These are phyloP conservation scores for Cucurbita argyrosperma DNA, from an alignment of 306 rosid genomes.

Conservation along the genomic window DNA sequence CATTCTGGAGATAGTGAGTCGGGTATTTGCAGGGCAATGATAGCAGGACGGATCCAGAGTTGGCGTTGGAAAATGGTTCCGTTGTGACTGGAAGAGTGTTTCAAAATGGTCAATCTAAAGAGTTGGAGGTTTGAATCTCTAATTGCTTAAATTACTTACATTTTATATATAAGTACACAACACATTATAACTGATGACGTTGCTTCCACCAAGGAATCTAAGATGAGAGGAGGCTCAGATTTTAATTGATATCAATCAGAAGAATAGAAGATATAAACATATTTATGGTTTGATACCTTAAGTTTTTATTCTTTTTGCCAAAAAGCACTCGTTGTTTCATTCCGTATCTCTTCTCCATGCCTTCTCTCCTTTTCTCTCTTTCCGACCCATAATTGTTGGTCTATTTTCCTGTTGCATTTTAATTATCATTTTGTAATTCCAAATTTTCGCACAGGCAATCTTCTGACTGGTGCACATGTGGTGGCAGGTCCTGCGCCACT, in stretches of 20 bases:
- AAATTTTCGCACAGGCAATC: conserved; percentile 23
- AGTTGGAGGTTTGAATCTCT: conserved; percentile 52
- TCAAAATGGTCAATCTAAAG: conserved; percentile 41
- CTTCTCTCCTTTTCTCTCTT: background rate
- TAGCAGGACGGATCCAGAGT: conserved; percentile 33
- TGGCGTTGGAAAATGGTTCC: conserved; percentile 20
- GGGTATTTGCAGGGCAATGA: conserved; percentile 72
- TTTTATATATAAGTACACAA: background rate
- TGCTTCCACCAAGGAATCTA: background rate
- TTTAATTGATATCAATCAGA: background rate
- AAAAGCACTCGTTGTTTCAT: background rate
- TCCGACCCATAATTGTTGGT: conserved; percentile 3
- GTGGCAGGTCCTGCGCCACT: conserved; percentile 94
- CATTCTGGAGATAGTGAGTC: conserved; percentile 62
- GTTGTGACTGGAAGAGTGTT: conserved; percentile 23
- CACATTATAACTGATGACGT: background rate
- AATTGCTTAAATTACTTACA: conserved; percentile 3
- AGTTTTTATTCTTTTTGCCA: background rate
- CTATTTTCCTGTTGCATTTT: conserved; percentile 17
- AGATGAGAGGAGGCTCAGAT: background rate
- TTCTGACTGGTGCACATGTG: conserved; percentile 70
- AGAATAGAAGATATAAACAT: background rate
- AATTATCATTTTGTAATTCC: conserved; percentile 8
- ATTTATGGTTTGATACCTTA: background rate
- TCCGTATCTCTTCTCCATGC: background rate